Conservation (phyloP, 768 basidiomycete genomes). For the Auriscalpium microsporum region DNA sequence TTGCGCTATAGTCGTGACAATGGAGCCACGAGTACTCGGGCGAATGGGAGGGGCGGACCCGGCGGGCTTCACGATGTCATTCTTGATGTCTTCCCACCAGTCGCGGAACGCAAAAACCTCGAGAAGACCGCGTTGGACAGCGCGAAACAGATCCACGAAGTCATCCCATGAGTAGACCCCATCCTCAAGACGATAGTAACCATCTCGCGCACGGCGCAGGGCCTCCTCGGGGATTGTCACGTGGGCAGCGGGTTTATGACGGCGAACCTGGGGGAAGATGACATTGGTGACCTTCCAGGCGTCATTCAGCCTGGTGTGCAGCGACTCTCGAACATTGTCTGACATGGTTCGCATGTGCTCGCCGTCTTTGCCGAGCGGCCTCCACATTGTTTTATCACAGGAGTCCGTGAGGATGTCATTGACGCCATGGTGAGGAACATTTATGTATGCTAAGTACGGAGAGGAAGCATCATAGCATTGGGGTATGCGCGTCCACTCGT, state of each 20-base stretch:
- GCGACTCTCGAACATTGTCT: slow-evolving; percentile 11
- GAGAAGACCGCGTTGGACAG: background rate
- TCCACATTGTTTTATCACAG: background rate
- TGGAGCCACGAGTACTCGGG: background rate
- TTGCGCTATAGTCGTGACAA: too few relatives aligned
- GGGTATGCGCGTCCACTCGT: too few relatives aligned
- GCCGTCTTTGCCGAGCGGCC: background rate
- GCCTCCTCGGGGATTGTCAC: background rate
- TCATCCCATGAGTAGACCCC: background rate
- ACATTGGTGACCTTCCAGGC: background rate
- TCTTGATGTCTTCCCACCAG: background rate
- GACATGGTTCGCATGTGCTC: slow-evolving; percentile 4
- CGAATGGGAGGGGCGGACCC: background rate
- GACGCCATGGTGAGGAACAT: slow-evolving; percentile 11
- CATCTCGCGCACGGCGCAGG: background rate
- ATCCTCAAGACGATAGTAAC: background rate
- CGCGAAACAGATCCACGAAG: background rate
- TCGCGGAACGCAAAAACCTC: background rate
- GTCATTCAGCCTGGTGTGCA: background rate
- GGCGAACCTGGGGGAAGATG: background rate
- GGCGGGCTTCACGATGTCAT: background rate
- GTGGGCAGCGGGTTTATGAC: background rate
- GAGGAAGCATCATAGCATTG: too few relatives aligned
- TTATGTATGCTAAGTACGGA: too few relatives aligned
- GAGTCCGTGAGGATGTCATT: slow-evolving; percentile 26